Evolutionary conservation across 2,329 filamentous ascomycete species (phyloP), one percentile per base, ranked within the genome.

Genomic region (Hypoxylon sp.): DNA sequence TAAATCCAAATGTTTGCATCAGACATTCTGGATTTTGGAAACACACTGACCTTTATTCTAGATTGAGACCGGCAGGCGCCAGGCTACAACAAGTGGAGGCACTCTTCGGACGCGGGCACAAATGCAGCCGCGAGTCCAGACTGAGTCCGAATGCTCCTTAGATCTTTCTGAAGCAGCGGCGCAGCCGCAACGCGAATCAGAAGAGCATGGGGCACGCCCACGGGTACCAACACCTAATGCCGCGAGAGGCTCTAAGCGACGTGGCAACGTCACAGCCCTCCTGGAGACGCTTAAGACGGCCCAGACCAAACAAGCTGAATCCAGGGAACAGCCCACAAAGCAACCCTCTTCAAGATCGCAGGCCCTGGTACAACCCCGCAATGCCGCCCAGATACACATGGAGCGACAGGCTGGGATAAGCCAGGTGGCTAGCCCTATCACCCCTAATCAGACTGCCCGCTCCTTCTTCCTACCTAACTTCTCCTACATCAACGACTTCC

Each of bases 391-490:
- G 45, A 44, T 64, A 11, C 52, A 58, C n/a, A 60, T 55, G 46
- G 61, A 65, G 20, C 69, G 64, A 61, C 72, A 70, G n/a, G 46
- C 67, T 14, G 69, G 53, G 14, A 32, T 59, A 3, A 58, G 61
- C 40, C 61, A 62, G 22, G 46, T 64, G 26, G 64, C 63, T 32
- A 69, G 61, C 68, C 71, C 36, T 71, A 77, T 45, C 74, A 80
- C 65, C 74, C 49, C 61, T 16, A 76, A 80, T 65, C 80, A 81
- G 20, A 84, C 83, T 20, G 79, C 73, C 9, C 82, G 82, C 8
- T 86, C 85, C 2, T 86, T 87, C 71, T 82, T 85, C 72, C 76
- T 87, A 72, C 85, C 85, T 2, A 81, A 84, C 51, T 80, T 87
- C 16, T 82, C 82, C 2, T 81, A 87, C 63, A 80, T 87, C n/a